Conservation (phyloP, 2,329 filamentous ascomycete genomes). For the Fusarium brachygibbosum region DNA sequence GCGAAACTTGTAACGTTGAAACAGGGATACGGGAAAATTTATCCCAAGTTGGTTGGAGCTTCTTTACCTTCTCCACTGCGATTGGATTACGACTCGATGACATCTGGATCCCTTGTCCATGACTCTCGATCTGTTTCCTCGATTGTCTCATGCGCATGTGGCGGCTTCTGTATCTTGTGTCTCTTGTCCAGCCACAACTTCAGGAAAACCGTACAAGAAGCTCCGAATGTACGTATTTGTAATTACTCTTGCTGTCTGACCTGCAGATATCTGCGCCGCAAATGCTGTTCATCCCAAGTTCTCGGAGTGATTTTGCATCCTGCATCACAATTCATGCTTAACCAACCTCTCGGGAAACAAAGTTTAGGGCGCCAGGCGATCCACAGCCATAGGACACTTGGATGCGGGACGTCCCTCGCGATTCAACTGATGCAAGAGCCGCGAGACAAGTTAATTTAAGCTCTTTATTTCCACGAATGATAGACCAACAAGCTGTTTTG, state of each 20-base stretch:
- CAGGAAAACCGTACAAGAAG: neutral
- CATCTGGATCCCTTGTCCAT: slow-evolving; percentile 14
- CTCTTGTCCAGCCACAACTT: neutral
- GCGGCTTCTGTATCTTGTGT: neutral
- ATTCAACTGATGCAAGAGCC: slow-evolving; percentile 9
- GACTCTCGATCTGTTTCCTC: slow-evolving; percentile 9
- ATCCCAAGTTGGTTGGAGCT: slow-evolving; percentile 1
- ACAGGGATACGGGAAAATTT: slow-evolving; percentile 17
- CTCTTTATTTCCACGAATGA: slow-evolving; percentile 29
- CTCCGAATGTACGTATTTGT: neutral
- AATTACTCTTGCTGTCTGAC: neutral
- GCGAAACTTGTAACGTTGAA: slow-evolving; percentile 18
- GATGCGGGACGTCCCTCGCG: slow-evolving; percentile 3
- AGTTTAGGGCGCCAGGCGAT: slow-evolving; percentile 5
- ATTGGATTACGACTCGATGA: neutral
- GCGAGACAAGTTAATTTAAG: slow-evolving; percentile 11
- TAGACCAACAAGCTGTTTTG: neutral
- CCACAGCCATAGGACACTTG: neutral
- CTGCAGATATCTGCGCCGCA: slow-evolving; percentile 11
- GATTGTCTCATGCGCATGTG: neutral
- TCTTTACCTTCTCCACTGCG: neutral
- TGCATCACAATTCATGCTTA: slow-evolving; percentile 19
- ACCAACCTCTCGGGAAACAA: slow-evolving; percentile 8
- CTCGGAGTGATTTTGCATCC: neutral
- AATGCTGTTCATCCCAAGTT: slow-evolving; percentile 1